Percentiles rank a stretch among this genome's conserved stretches.
Conservation (phyloP, 2,329 filamentous ascomycete genomes). For the Fusarium sp. region DNA sequence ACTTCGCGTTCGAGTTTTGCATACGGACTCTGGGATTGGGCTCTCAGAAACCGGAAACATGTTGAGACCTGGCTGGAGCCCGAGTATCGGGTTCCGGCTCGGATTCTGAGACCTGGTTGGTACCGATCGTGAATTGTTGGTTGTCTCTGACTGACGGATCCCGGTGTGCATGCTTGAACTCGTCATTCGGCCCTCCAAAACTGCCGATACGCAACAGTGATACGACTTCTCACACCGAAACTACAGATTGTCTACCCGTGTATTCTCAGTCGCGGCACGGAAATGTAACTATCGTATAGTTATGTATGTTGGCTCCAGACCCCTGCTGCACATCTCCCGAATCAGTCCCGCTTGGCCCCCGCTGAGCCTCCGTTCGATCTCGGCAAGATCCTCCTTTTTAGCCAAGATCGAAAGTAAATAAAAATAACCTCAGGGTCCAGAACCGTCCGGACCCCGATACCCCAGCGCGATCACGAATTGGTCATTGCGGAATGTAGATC, state of each 20-base stretch:
- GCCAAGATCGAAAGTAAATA: conserved; percentile 29
- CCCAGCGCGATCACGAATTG: conserved; percentile 19
- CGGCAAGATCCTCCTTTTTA: conserved; percentile 25
- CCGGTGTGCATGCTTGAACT: not conserved
- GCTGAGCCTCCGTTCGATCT: conserved; percentile 29
- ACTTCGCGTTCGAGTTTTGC: not conserved
- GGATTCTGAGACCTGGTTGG: not conserved
- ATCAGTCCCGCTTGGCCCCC: conserved; percentile 15
- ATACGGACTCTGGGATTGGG: not conserved
- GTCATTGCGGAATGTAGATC: conserved; percentile 11
- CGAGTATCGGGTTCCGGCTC: not conserved
- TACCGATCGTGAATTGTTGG: not conserved
- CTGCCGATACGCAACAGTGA: conserved; percentile 10
- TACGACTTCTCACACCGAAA: conserved; percentile 11
- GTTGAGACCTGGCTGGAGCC: not conserved
- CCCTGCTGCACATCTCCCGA: conserved; percentile 22
- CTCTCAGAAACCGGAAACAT: no score
- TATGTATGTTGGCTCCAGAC: not conserved
- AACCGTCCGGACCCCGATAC: conserved; percentile 14
- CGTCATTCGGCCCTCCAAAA: not conserved
- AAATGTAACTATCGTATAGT: conserved; percentile 8
- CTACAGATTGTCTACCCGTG: not conserved
- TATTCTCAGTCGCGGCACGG: not conserved
- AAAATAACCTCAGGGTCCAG: conserved; percentile 24
- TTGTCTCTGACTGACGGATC: not conserved